Evolutionary conservation across 1,139 yeast genomes (phyloP).

Genomic region (Yamadazyma mexicana): DNA sequence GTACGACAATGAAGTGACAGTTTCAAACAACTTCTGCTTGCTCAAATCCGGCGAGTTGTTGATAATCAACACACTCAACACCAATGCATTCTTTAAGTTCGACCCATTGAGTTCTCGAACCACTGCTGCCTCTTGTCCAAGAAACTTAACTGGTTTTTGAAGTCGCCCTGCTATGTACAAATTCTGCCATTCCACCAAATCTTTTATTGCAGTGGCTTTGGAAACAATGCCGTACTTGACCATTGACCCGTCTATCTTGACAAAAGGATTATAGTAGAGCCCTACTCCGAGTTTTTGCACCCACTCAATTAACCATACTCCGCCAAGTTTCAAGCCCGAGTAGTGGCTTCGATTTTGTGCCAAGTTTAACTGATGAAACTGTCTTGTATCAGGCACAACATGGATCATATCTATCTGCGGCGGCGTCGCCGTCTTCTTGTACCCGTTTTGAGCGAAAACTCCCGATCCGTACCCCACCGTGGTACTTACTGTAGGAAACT

Average conservation of each 20-base stretch:
- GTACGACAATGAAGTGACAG: constrained; percentile 80
- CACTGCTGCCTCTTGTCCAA: constrained; percentile 49
- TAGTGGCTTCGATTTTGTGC: constrained; percentile 71
- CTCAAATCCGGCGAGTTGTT: constrained; percentile 38
- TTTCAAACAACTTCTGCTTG: constrained; percentile 68
- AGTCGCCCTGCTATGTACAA: constrained; percentile 89
- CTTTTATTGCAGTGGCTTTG: constrained; percentile 57
- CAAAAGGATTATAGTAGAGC: constrained; percentile 90
- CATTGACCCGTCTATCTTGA: constrained; percentile 49
- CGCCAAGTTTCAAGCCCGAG: constrained; percentile 61
- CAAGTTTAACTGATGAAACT: constrained; percentile 76
- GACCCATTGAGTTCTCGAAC: constrained; percentile 67
- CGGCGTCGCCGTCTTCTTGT: constrained; percentile 23
- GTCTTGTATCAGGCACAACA: constrained; percentile 69
- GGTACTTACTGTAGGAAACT: neutral
- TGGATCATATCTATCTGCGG: constrained; percentile 83
- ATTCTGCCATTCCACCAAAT: constrained; percentile 78
- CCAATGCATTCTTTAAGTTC: constrained; percentile 76
- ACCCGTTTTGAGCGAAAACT: constrained; percentile 76
- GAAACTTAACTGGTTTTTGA: constrained; percentile 87
- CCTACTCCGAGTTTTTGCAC: constrained; percentile 85
- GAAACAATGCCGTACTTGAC: constrained; percentile 89
- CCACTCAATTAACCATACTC: constrained; percentile 56
- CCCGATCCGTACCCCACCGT: constrained; percentile 91
- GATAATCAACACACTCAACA: constrained; percentile 59